Base-by-base conservation (phyloP, 108 stramenopile genomes). In the Epithemia pelagica region DNA sequence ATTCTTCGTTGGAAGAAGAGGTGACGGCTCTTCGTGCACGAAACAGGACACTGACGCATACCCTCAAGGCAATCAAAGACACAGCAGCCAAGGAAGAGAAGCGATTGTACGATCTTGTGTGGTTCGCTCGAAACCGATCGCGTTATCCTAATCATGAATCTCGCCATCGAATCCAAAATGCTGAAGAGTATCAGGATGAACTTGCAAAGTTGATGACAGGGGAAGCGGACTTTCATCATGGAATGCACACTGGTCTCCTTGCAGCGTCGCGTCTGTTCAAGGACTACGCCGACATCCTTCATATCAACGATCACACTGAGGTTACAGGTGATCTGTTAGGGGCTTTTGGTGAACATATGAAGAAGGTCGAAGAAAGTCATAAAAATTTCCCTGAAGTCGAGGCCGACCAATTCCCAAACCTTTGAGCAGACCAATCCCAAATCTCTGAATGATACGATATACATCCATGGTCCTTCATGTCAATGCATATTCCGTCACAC, bases 241-340 rank as follows among this genome's bases (percentile, higher is more conserved):
- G 78, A 26, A 69, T 79, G 46, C 70, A 79, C 52, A 64, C 74
- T 62, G 78, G 78, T 28, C 63, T 79, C 10, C 75, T 79, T 54
- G 78, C 78, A 27, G 78, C 78, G 32, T 46, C 74, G 26, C 71
- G 78, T 25, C 72, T 79, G 74, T 79, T 79, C 54, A 65, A 69
- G 57, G 74, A 75, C 2, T 30, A 63, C 28, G 52, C 70, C n/a
- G 64, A 65, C 46, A 60, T 72, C 32, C 10, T 46, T 0, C 71
- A 72, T 22, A 58, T 65, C 32, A 65, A 72, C 24, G 58, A 65
- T 24, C 23, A 64, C 10, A 7, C 54, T 8, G 54, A 66, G 37
- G n/a, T 68, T 21, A 68, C 37, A 10, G 55, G 27, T 2, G 55
- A 66, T 7, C 54, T 66, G 2, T 24, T 66, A 28, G 54, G 25